phyloP scores from a whole-genome alignment of 2,329 filamentous ascomycete species.

The Ceratocystis eucalypticola region DNA sequence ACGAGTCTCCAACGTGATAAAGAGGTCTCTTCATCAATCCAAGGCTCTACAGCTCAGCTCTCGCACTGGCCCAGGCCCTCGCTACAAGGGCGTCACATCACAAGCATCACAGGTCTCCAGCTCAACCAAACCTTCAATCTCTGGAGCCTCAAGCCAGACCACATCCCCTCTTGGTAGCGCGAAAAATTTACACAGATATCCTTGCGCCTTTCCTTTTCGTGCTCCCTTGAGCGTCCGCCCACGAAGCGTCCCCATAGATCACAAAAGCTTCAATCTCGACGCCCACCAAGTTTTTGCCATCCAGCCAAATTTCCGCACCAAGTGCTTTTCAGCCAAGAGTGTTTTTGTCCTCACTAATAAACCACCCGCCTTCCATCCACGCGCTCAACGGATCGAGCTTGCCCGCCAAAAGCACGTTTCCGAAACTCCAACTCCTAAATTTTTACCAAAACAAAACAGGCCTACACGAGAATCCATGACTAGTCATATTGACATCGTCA shows the following conservation, averaged over 20 bases:
- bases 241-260: conserved; percentile 10
- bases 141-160: background rate
- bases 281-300: conserved; percentile 15
- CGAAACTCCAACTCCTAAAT: background rate
- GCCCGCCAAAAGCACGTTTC: background rate
- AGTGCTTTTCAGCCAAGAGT: conserved; percentile 15
- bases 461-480: conserved; percentile 42
- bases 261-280: conserved; percentile 10
- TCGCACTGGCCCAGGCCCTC: background rate
- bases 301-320: conserved; percentile 9
- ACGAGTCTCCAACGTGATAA: background rate
- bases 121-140: background rate
- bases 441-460: background rate
- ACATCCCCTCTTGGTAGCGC: background rate
- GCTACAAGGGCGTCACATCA: background rate
- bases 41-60: conserved; percentile 1
- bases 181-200: background rate
- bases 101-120: background rate
- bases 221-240: background rate
- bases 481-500: conserved; percentile 59
- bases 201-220: background rate
- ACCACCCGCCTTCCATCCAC: conserved; percentile 1
- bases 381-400: background rate
- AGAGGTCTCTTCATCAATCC: conserved; percentile 1
- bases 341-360: conserved; percentile 18